Evolutionary conservation across 2,329 filamentous ascomycete species (phyloP), one percentile per base, ranked within the genome.

Genomic region (Fusarium sp.): DNA sequence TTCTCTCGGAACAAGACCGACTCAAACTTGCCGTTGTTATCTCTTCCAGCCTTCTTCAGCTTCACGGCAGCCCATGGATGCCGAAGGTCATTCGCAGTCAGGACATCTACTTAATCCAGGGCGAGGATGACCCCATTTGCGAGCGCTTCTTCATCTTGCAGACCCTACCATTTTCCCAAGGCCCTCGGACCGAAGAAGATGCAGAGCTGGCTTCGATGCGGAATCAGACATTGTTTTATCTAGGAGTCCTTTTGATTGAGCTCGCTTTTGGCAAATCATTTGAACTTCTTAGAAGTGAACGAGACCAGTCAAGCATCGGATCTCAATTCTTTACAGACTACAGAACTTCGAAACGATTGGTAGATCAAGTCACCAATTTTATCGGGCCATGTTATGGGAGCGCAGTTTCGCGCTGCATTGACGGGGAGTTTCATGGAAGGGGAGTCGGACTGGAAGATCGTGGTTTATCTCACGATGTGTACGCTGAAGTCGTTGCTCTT

Each of bases 251-350:
- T 6, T 4, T 56, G 20, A 56, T 56, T 0, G 41, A 56, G 0
- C 1, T 56, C 0, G 53, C 30, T 18, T 33, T 48, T 3, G 41
- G 40, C 0, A 48, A 18, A 17, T n/a, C 41, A 1, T 0, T 56
- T 27, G 41, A 48, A 3, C 30, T n/a, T 0, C 32, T 56, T 1
- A 18, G 41, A 18, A 15, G 41, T 5, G 23, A 48, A 2, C 18
- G 23, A 0, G 53, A 56, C 20, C 26, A 2, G 20, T 48, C 53
- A 13, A 17, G 53, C 6, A 56, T 13, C 4, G 32, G 32, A 3
- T 56, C 41, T 15, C 53, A 18, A 2, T 37, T 46, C 7, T 48
- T 56, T 5, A 18, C 40, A 4, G 40, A 48, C 5, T 56, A 35
- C 1, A 56, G 30, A 1, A 56, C 53, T 11, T 7, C 30, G 1